Evolutionary conservation across 305 asterid species (phyloP).

Genomic region (Rubia peregrina): DNA sequence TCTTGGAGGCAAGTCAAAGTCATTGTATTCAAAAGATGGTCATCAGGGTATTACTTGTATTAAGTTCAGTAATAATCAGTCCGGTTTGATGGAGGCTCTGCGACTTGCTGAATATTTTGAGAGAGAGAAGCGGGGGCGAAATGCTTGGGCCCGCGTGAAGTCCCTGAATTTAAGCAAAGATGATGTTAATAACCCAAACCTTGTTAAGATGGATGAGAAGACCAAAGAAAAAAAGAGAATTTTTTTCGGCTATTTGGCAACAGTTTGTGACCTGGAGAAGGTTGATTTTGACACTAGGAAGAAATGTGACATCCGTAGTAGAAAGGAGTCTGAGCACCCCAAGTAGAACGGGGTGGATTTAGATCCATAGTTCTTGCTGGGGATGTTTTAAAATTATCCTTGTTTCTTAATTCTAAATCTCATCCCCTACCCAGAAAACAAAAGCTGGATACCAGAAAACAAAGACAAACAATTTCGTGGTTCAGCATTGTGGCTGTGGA

Average conservation of each 20-base stretch:
- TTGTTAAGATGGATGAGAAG: constrained; percentile 47
- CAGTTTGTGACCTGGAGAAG: constrained; percentile 69
- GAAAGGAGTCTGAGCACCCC: constrained; percentile 35
- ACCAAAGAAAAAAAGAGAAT: constrained; percentile 61
- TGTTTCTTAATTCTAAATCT: not conserved
- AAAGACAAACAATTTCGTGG: not conserved
- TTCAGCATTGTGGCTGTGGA: not conserved
- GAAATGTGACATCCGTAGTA: constrained; percentile 59
- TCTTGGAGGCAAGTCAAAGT: constrained; percentile 68
- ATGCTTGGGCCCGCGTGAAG: constrained; percentile 64
- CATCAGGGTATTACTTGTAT: constrained; percentile 68
- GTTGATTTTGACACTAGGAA: constrained; percentile 70
- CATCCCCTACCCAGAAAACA: not conserved
- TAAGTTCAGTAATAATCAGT: constrained; percentile 57
- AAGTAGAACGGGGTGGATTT: constrained; percentile 17
- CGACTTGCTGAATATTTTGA: constrained; percentile 57
- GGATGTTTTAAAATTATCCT: not conserved
- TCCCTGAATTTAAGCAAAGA: constrained; percentile 43
- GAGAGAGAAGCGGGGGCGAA: constrained; percentile 58
- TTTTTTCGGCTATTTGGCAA: constrained; percentile 76
- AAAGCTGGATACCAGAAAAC: not conserved
- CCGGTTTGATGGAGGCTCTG: constrained; percentile 71
- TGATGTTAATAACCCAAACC: constrained; percentile 69
- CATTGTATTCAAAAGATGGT: constrained; percentile 78
- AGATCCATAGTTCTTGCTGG: not conserved